These are phyloP conservation scores for Aspergillus sclerotioniger DNA, from an alignment of 495 filamentous ascomycete species.

Conservation along the genomic window DNA sequence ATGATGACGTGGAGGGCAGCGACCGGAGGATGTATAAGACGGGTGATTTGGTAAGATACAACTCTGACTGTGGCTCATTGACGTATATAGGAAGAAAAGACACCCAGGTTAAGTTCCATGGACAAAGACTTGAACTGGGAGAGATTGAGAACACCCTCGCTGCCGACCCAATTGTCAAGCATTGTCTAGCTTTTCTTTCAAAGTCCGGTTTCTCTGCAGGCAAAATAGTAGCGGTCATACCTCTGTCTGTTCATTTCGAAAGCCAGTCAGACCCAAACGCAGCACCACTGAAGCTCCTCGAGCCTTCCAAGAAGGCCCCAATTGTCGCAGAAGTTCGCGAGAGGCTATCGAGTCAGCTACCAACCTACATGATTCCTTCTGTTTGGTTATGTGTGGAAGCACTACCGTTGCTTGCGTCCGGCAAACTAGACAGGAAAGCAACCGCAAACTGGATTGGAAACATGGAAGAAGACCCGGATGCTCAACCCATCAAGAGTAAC, in stretches of 20 bases:
- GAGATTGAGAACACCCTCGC: slow-evolving; percentile 60
- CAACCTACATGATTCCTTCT: slow-evolving; percentile 57
- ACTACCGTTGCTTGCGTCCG: slow-evolving; percentile 50
- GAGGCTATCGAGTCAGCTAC: slow-evolving; percentile 32
- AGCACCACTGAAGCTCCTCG: slow-evolving; percentile 28
- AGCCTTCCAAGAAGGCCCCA: slow-evolving; percentile 20
- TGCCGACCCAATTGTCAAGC: slow-evolving; percentile 31
- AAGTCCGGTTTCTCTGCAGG: slow-evolving; percentile 40
- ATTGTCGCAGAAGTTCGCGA: slow-evolving; percentile 33
- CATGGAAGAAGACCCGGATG: slow-evolving; percentile 33
- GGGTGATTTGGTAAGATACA: slow-evolving; percentile 62
- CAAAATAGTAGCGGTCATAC: slow-evolving; percentile 40
- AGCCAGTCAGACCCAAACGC: slow-evolving; percentile 23
- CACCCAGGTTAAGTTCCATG: slow-evolving; percentile 65
- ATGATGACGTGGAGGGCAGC: slow-evolving; percentile 11
- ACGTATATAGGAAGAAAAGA: slow-evolving; percentile 64
- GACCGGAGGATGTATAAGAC: slow-evolving; percentile 64
- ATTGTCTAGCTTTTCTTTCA: slow-evolving; percentile 44
- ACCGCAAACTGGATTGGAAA: slow-evolving; percentile 33
- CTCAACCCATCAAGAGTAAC: neutral
- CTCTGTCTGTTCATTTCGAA: slow-evolving; percentile 23
- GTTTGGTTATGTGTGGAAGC: slow-evolving; percentile 49
- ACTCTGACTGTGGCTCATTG: slow-evolving; percentile 54
- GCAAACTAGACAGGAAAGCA: slow-evolving; percentile 52
- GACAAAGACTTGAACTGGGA: slow-evolving; percentile 63